Base-by-base conservation (phyloP, 164 flowering plant genomes). In the Annona squamosa region DNA sequence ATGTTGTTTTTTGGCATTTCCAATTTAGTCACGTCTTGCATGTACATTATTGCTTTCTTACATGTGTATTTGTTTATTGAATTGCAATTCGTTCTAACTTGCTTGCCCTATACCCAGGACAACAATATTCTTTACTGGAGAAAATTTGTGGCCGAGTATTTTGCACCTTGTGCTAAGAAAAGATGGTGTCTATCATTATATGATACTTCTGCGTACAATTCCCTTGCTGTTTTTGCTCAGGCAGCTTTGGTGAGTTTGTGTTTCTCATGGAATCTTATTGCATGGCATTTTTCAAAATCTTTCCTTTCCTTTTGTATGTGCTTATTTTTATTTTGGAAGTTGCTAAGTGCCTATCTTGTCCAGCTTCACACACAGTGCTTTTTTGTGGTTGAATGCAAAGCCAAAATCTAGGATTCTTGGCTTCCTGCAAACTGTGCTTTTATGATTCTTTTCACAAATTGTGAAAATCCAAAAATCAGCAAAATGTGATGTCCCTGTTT, bases 171-270 rank as follows among this genome's bases (percentile, higher is more conserved):
- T 77, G 97, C 98, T 56, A 93, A 90, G 89, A 93, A 91, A 83
- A 88, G 99, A 74, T 96, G 98, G 98, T 96, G 99, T 79, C 73
- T 96, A 69, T 93, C 99, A 26, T 61, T 82, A 45, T 96, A 96
- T 81, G 97, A 96, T 59, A 90, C 89, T 84, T 95, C 89, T 63
- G 98, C 93, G 68, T 89, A 89, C 46, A 92, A 89, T 73, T 89
- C 99, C 18, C 86, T 93, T n/a, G 97, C 97, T 67, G 98, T 88
- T 75, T 91, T 93, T 67, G 98, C 99, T 43, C 99, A 87, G 84
- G 92, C 97, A 71, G 85, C 98, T 52, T 87, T 87, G 93, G 99
- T 93, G 52, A 76, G 91, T 81, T 47, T 64, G 37, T 68, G 56
- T 63, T 52, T 52, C 13, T 52, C 59, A 9, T 52, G 59, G 13